A percentile compares a stretch with the other conserved stretches of the same genome.
Conservation (phyloP, 345 rosid species). For the Heritiera littoralis region DNA sequence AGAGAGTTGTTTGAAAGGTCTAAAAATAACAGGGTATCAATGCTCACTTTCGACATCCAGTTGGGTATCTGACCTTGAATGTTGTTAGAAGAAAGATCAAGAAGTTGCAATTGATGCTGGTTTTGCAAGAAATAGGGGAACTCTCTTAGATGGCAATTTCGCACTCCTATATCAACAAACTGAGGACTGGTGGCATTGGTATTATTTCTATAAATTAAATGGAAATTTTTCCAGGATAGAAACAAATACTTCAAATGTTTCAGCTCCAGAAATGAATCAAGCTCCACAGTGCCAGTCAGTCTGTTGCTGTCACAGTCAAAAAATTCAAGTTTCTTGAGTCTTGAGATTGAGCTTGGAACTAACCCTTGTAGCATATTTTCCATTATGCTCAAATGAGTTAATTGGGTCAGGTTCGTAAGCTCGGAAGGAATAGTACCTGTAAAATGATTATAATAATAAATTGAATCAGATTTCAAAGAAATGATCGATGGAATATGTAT, state of each 20-base stretch:
- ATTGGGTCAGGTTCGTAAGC: slow-evolving; percentile 23
- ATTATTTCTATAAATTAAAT: not conserved
- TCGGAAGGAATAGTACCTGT: slow-evolving; percentile 8
- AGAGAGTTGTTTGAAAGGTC: slow-evolving; percentile 21
- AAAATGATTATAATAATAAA: not conserved
- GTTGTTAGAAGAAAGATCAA: slow-evolving; percentile 20
- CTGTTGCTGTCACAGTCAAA: not conserved
- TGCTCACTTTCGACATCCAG: slow-evolving; percentile 14
- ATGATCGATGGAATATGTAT: too few species aligned
- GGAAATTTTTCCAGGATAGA: not conserved
- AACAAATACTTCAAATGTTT: not conserved
- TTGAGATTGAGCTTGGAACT: slow-evolving; percentile 16
- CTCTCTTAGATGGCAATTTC: not conserved
- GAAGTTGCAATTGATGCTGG: not conserved
- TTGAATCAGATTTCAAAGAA: too few species aligned
- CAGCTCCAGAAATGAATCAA: slow-evolving; percentile 11
- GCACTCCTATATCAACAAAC: not conserved
- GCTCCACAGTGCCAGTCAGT: slow-evolving; percentile 8
- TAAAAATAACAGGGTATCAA: not conserved
- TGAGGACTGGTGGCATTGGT: not conserved
- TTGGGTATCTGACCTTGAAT: slow-evolving; percentile 9
- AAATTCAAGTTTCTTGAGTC: not conserved
- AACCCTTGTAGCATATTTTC: slow-evolving; percentile 9
- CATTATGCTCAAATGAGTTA: not conserved
- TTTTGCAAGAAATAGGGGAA: slow-evolving; percentile 8